Conservation (phyloP, 495 filamentous ascomycete genomes). For the Penicillium odoratum region DNA sequence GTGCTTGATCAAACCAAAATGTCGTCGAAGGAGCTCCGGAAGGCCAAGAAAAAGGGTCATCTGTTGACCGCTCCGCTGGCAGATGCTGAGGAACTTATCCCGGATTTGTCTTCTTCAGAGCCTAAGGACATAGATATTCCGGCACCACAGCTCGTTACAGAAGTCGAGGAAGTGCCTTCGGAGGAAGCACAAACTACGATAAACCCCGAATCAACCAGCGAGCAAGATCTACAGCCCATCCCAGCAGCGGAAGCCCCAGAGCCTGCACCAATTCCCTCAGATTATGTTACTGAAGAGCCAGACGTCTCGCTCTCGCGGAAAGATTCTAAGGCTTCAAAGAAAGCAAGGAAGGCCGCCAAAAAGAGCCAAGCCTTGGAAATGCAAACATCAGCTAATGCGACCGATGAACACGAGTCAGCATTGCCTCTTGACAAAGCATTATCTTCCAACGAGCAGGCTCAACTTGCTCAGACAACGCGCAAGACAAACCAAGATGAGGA, state of each 20-base stretch:
- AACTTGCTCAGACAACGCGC: slow-evolving; percentile 5
- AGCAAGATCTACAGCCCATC: slow-evolving; percentile 7
- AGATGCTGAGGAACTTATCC: background rate
- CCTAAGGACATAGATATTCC: background rate
- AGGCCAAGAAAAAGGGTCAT: slow-evolving; percentile 27
- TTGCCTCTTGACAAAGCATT: slow-evolving; percentile 11
- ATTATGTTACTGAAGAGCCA: slow-evolving; percentile 5
- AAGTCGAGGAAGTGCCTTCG: background rate
- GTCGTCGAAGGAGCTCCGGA: slow-evolving; percentile 44
- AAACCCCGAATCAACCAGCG: slow-evolving; percentile 1
- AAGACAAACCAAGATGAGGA: slow-evolving; percentile 25
- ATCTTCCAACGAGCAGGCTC: slow-evolving; percentile 14
- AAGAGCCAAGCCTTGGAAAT: slow-evolving; percentile 7
- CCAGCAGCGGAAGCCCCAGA: background rate
- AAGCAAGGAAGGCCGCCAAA: slow-evolving; percentile 22
- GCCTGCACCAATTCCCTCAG: background rate
- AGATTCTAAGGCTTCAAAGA: slow-evolving; percentile 27
- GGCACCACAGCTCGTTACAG: background rate
- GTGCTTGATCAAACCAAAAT: slow-evolving; percentile 28
- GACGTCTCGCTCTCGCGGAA: slow-evolving; percentile 28
- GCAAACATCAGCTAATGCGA: background rate
- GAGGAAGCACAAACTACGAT: slow-evolving; percentile 1
- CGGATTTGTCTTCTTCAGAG: slow-evolving; percentile 10
- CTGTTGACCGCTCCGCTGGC: slow-evolving; percentile 8
- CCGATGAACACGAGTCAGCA: slow-evolving; percentile 7